phyloP scores from a whole-genome alignment of 1,139 yeast genomes.

The Pichia sp. region DNA sequence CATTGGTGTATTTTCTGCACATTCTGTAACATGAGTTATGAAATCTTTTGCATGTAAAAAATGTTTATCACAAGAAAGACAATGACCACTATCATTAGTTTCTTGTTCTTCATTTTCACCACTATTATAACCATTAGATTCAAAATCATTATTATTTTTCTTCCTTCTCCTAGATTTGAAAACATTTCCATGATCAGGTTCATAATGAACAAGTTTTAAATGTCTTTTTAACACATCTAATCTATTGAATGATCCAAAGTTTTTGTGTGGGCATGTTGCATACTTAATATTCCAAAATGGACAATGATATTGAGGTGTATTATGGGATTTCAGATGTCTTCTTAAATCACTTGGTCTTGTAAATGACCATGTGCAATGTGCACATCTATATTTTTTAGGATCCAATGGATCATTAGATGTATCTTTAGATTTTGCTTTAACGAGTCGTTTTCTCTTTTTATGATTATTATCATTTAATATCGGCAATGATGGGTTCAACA shows the following conservation, averaged over 20 bases:
- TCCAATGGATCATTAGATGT: slow-evolving; percentile 19
- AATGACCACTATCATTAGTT: slow-evolving; percentile 26
- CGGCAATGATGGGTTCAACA: slow-evolving; percentile 5
- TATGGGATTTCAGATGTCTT: slow-evolving; percentile 60
- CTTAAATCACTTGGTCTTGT: slow-evolving; percentile 60
- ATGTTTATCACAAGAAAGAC: slow-evolving; percentile 24
- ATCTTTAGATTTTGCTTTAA: slow-evolving; percentile 5
- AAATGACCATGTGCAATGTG: slow-evolving; percentile 62
- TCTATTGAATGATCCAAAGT: slow-evolving; percentile 66
- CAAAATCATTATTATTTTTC: slow-evolving; percentile 21
- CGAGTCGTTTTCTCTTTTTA: background rate
- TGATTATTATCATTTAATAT: slow-evolving; percentile 13
- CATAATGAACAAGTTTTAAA: slow-evolving; percentile 58
- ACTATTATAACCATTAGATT: slow-evolving; percentile 12
- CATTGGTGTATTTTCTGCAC: slow-evolving; percentile 40
- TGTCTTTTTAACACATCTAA: slow-evolving; percentile 68
- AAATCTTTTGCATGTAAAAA: slow-evolving; percentile 53
- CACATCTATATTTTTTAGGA: slow-evolving; percentile 45
- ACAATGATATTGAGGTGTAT: slow-evolving; percentile 59
- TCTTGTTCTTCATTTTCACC: slow-evolving; percentile 12
- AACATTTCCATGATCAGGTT: slow-evolving; percentile 33
- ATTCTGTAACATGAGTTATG: slow-evolving; percentile 59
- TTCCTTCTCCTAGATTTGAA: slow-evolving; percentile 20
- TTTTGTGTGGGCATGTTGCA: slow-evolving; percentile 59
- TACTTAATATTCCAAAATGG: slow-evolving; percentile 60